phyloP scores from a whole-genome alignment of 176 grass and related monocot genomes.

The Typha latifolia region DNA sequence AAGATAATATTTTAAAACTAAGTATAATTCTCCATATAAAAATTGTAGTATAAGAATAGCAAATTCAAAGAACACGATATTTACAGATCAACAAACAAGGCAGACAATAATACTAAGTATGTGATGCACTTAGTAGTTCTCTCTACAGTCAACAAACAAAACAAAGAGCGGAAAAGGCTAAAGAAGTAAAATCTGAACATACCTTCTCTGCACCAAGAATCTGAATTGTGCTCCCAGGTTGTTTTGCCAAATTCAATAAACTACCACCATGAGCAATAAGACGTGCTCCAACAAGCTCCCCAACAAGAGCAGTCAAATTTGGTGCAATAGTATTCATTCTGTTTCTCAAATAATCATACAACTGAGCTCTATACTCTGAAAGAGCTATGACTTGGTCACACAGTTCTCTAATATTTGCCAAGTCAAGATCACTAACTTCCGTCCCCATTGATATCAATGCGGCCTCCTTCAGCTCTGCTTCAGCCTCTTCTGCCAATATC shows the following conservation, averaged over 20 bases:
- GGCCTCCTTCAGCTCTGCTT: slow-evolving; percentile 71
- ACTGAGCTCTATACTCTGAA: slow-evolving; percentile 84
- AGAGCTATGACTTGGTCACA: slow-evolving; percentile 88
- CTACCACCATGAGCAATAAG: slow-evolving; percentile 93
- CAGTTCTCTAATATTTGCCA: slow-evolving; percentile 71
- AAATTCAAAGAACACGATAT: no score
- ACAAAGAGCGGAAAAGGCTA: not conserved
- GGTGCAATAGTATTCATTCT: slow-evolving; percentile 94
- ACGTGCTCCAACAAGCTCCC: slow-evolving; percentile 82
- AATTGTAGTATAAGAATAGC: no score
- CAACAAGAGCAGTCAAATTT: slow-evolving; percentile 88
- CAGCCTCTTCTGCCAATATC: slow-evolving; percentile 68
- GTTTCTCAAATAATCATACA: slow-evolving; percentile 71
- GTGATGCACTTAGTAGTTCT: no score
- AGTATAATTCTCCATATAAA: no score
- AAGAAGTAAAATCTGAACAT: not conserved
- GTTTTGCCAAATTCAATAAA: slow-evolving; percentile 83
- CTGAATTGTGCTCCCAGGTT: slow-evolving; percentile 92
- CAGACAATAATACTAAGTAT: no score
- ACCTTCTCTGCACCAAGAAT: slow-evolving; percentile 98
- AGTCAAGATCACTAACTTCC: slow-evolving; percentile 81
- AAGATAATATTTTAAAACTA: no score
- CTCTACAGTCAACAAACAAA: not conserved
- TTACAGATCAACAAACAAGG: no score
- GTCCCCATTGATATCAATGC: slow-evolving; percentile 96